Base-by-base conservation (phyloP, 352 stramenopile genomes). In the Phytophthora citricola region DNA sequence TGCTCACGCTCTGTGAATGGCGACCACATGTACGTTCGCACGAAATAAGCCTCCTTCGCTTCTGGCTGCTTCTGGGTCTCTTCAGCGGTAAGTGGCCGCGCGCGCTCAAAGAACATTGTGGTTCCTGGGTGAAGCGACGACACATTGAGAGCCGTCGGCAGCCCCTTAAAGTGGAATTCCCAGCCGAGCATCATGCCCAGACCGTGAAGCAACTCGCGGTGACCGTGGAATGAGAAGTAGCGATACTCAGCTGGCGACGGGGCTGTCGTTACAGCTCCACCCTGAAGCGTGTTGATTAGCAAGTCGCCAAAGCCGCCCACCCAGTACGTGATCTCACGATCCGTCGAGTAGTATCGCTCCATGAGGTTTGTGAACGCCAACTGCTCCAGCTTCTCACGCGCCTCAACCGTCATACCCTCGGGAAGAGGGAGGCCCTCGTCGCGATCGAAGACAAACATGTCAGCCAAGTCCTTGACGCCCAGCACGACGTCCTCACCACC, bases 301-400 rank as follows among this genome's bases (percentile, higher is more conserved):
- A 94, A 62, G 20, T 90, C 75, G 0, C 71, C 68, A 66, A 94
- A 94, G 14, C 84, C 87, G 38, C 84, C 87, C 41, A 90, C 83
- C 87, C 87, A 94, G 76, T 94, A 94, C 46, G 87, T 94, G 61
- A 94, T 79, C 56, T 81, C 75, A 34, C 84, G 84, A 22, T 90
- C 81, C 17, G 87, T 92, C 20, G 81, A 80, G 71, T 92, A 94
- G 66, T 94, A 94, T 44, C 87, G 71, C 64, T 94, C 87, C 87
- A 94, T 93, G 50, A 94, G 83, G 67, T 92, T 91, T 9, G 76
- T 85, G 68, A 94, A 93, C 38, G 85, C 84, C 32, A 94, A 66
- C 39, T 87, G 66, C 63, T 93, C 81, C 17, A 94, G 63, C 29
- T 87, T 52, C 11, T 68, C 59, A 46, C 80, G 85, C 22, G 85